Percentiles rank a stretch among this genome's conserved stretches.
These are phyloP conservation scores for Cladosporium sp. DNA, from an alignment of 2,329 filamentous ascomycete species.

Conservation along the genomic window DNA sequence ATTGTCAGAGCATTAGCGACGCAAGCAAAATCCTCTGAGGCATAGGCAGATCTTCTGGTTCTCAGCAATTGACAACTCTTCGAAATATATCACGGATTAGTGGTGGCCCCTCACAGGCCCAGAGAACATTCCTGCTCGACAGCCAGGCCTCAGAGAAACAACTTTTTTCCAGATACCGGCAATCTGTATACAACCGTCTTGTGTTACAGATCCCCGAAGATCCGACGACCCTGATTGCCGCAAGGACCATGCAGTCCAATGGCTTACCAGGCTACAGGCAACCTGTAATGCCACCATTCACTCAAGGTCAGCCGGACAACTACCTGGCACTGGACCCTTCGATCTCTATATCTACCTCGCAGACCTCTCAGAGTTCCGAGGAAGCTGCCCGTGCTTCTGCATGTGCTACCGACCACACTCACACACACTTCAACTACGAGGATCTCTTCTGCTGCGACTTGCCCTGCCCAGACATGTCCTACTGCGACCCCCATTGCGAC, in stretches of 20 bases:
- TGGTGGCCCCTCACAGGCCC: background rate
- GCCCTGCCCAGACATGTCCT: conserved; percentile 20
- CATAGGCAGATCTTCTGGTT: background rate
- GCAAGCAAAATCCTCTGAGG: conserved; percentile 11
- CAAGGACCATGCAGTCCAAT: conserved; percentile 22
- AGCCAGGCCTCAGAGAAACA: background rate
- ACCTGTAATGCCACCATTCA: conserved; percentile 16
- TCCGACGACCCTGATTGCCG: conserved; percentile 20
- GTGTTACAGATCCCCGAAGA: conserved; percentile 8
- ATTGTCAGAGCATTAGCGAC: background rate
- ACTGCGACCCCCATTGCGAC: conserved; percentile 20
- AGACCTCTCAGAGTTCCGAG: conserved; percentile 9
- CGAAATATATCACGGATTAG: background rate
- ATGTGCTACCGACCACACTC: conserved; percentile 16
- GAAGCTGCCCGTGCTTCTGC: conserved; percentile 17
- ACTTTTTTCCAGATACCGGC: conserved; percentile 4
- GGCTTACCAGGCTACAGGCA: conserved; percentile 11
- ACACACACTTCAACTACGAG: conserved; percentile 22
- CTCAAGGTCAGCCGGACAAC: conserved; percentile 4
- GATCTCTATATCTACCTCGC: background rate
- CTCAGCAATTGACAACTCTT: background rate
- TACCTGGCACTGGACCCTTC: conserved; percentile 7
- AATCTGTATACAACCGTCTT: conserved; percentile 7
- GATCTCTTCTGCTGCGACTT: conserved; percentile 22
- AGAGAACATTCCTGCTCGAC: background rate